Percentiles rank a stretch among this genome's conserved stretches.
Evolutionary conservation across 1,139 yeast genomes (phyloP).

Genomic region (Diutina rugosa): DNA sequence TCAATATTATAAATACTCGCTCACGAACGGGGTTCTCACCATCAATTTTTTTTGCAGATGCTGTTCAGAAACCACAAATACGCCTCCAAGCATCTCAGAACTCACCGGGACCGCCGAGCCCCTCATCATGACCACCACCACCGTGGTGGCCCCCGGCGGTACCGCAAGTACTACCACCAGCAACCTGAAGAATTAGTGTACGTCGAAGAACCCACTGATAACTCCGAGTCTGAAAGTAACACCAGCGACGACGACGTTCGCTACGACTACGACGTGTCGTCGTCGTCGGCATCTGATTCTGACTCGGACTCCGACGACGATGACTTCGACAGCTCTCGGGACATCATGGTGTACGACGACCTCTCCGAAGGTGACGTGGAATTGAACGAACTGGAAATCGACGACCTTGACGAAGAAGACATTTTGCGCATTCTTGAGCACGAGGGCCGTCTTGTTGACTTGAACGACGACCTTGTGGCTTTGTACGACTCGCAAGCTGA

Average conservation of each 20-base stretch:
- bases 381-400: conserved; percentile 17
- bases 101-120: background rate
- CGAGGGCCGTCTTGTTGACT: conserved; percentile 23
- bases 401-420: conserved; percentile 24
- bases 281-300: conserved; percentile 3
- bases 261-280: conserved; percentile 14
- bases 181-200: conserved; percentile 7
- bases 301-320: conserved; percentile 7
- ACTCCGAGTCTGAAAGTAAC: conserved; percentile 5
- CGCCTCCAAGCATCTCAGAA: background rate
- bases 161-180: conserved; percentile 6
- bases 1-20: background rate
- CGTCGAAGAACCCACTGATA: conserved; percentile 8
- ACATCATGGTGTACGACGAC: conserved; percentile 4
- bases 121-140: background rate
- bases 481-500: conserved; percentile 16
- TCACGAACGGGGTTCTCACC: background rate
- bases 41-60: background rate
- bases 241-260: conserved; percentile 10
- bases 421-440: conserved; percentile 22
- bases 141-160: background rate
- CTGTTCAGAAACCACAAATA: background rate
- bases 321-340: conserved; percentile 4
- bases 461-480: conserved; percentile 27
- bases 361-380: conserved; percentile 5